Conservation (phyloP, 2,329 filamentous ascomycete species). For the Chlorencoelia australis region DNA sequence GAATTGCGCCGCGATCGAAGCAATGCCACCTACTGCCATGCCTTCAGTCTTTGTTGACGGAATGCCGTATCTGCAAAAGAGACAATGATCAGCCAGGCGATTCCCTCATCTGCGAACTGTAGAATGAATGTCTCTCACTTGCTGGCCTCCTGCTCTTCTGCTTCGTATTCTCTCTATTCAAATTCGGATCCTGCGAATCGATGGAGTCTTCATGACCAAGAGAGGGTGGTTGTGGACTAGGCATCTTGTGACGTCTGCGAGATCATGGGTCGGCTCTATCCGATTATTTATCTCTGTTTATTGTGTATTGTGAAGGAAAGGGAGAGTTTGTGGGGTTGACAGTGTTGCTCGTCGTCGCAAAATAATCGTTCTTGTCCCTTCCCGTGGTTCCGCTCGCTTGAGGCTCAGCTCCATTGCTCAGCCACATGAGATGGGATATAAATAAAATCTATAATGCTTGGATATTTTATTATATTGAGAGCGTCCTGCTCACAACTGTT, state of each 20-base stretch:
- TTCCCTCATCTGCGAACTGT: constrained; percentile 7
- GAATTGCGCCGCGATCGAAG: constrained; percentile 4
- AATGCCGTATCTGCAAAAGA: constrained; percentile 73
- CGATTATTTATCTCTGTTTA: too few species aligned
- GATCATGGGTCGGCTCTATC: constrained; percentile 21
- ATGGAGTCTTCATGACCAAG: constrained; percentile 37
- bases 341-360: constrained; percentile 14
- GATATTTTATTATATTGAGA: too few species aligned
- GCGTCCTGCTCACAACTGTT: too few species aligned
- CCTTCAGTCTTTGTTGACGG: constrained; percentile 90
- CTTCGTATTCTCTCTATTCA: constrained; percentile 54
- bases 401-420: too few species aligned
- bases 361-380: constrained; percentile 5
- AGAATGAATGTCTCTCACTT: constrained; percentile 44
- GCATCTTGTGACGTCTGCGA: constrained; percentile 19
- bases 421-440: too few species aligned
- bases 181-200: constrained; percentile 41
- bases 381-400: neutral
- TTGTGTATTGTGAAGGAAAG: constrained; percentile 1
- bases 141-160: constrained; percentile 86
- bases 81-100: constrained; percentile 14
- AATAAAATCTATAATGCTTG: too few species aligned
- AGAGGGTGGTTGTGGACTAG: constrained; percentile 20
- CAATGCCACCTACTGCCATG: constrained; percentile 72
- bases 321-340: constrained; percentile 1